phyloP scores from a whole-genome alignment of 805 yeast genomes.

The Suhomyces tanzawaensis region DNA sequence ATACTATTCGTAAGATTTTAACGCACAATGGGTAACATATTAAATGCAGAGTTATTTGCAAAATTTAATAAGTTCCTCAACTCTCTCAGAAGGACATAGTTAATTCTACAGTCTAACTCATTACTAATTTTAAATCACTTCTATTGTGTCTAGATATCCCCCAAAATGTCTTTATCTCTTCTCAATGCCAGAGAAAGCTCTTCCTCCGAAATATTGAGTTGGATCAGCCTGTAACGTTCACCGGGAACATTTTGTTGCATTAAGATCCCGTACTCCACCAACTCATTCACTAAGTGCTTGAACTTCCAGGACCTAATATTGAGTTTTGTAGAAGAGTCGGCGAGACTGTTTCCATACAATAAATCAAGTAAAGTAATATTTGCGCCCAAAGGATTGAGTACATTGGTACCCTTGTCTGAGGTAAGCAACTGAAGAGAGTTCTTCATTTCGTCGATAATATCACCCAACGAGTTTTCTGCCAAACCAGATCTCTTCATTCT shows the following conservation, averaged over 20 bases:
- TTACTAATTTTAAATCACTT: no score
- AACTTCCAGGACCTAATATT: slow-evolving; percentile 58
- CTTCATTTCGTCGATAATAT: slow-evolving; percentile 73
- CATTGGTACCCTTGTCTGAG: slow-evolving; percentile 19
- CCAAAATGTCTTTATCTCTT: slow-evolving; percentile 8
- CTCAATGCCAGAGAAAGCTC: slow-evolving; percentile 62
- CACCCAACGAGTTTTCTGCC: slow-evolving; percentile 72
- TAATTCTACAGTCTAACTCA: no score
- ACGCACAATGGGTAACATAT: no score
- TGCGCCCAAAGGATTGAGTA: slow-evolving; percentile 15
- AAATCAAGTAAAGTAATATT: slow-evolving; percentile 30
- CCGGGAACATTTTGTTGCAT: slow-evolving; percentile 64
- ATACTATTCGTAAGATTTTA: no score
- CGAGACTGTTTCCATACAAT: slow-evolving; percentile 18
- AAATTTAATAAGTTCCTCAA: no score
- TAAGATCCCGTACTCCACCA: slow-evolving; percentile 77
- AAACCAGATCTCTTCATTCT: slow-evolving; percentile 64
- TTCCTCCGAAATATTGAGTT: slow-evolving; percentile 68
- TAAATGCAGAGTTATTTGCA: no score
- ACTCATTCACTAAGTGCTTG: slow-evolving; percentile 58
- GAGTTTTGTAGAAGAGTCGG: not conserved
- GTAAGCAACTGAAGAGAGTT: slow-evolving; percentile 46
- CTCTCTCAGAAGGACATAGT: no score
- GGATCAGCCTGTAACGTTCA: slow-evolving; percentile 63
- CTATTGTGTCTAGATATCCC: no score